Base-by-base conservation (phyloP, 2,329 filamentous ascomycete species). In the Ophioceras dolichostomum region DNA sequence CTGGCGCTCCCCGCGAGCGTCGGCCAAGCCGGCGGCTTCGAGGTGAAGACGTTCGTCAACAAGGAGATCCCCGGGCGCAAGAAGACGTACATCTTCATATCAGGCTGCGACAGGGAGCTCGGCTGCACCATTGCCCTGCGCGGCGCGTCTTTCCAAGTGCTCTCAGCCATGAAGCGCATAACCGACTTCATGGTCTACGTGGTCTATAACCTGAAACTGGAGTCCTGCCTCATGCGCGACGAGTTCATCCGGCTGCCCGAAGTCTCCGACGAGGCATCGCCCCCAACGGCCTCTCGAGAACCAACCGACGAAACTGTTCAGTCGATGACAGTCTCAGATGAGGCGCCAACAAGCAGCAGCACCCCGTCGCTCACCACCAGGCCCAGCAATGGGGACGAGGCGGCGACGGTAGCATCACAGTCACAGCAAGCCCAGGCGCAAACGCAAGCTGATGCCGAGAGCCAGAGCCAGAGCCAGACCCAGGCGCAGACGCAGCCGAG, bases 161-260 rank as follows among this genome's bases (percentile, higher is more conserved):
- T 98, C 14, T 67, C 76, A 2, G 83, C 79, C 48, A 77, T 98
- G 57, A 98, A 98, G 60, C 75, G 78, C 37, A 91, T 98, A 46
- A 91, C 89, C 10, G 91, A 98, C 54, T 96, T 98, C 53, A 95
- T 98, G 89, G 83, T 93, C 27, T 98, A 96, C 48, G 93, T 98
- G 16, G 88, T 96, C 10, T 98, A 98, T 60, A 98, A 95, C 49
- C 68, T 98, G 37, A 94, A 94, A 53, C 70, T 98, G 12, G 91
- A 98, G 59, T 94, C 91, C 2, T 94, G 84, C 48, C 65, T 98
- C 32, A 84, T 98, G 72, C 75, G 85, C 37, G 91, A 98, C 55
- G 88, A 94, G 49, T 94, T 86, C 47, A 82, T 94, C 13, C 75
- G 88, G 43, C 80, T 93, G 17, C 87, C 87, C 1, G 69, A 73